A percentile compares a stretch with the other conserved stretches of the same genome.
Evolutionary conservation across 768 basidiomycete species (phyloP).

Genomic region (Suillus alpinus): DNA sequence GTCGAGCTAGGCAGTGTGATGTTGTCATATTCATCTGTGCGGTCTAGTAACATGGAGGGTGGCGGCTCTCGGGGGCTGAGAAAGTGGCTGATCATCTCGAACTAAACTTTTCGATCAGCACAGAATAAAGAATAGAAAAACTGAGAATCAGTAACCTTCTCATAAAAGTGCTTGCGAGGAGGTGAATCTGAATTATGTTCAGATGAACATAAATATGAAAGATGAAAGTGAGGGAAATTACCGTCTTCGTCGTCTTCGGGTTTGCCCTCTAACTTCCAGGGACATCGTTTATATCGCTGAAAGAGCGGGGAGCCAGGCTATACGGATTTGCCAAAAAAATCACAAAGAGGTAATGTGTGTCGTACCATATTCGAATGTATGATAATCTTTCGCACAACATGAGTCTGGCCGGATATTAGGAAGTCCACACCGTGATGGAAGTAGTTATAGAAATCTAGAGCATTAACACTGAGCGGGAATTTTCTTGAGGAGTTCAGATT

Average conservation of each 20-base stretch:
- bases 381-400: constrained; percentile 80
- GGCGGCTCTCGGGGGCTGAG: constrained; percentile 71
- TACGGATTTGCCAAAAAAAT: constrained; percentile 2
- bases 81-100: constrained; percentile 77
- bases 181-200: constrained; percentile 55
- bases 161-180: constrained; percentile 68
- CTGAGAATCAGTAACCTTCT: constrained; percentile 46
- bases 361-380: constrained; percentile 85
- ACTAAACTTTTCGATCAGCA: constrained; percentile 38
- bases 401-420: constrained; percentile 67
- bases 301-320: constrained; percentile 89
- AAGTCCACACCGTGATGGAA: constrained; percentile 91
- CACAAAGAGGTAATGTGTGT: background rate
- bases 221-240: constrained; percentile 23
- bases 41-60: constrained; percentile 78
- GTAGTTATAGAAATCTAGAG: constrained; percentile 86
- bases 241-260: constrained; percentile 86
- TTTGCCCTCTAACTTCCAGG: constrained; percentile 80
- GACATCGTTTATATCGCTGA: constrained; percentile 88
- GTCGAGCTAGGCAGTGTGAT: constrained; percentile 65
- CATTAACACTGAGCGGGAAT: constrained; percentile 3
- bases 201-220: background rate
- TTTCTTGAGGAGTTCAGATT: constrained; percentile 3
- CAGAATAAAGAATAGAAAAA: background rate
- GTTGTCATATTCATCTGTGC: constrained; percentile 72